Base-by-base conservation (phyloP, 73 alveolate species). In the Breviolum minutum region DNA sequence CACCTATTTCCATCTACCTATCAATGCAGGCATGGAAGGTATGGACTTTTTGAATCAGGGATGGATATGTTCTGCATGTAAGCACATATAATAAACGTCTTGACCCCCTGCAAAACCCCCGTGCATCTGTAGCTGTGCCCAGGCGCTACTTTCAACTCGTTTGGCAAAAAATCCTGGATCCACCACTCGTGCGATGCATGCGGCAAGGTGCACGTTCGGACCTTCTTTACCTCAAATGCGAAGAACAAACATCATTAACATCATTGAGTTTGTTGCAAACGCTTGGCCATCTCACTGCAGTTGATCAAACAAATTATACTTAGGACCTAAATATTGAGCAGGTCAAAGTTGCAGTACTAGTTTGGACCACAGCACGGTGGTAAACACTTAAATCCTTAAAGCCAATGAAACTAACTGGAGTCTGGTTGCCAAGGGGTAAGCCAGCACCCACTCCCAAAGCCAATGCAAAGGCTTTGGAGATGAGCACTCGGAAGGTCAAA, bases 401-500 rank as follows among this genome's bases (percentile, higher is more conserved):
- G 3, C 54, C 54, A 40, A 13, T 77, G 63, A 63, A 9, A 8
- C 62, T 27, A 24, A n/a, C 27, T 32, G 88, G 27, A 77, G 68
- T 66, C 68, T 12, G 54, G 88, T 60, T 60, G 81, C 93, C 98
- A 40, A 93, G 63, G n/a, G 98, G 98, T 69, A 93, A 77, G 40
- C 98, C 98, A 20, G 98, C 98, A 29, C 93, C 98, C 12, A 93
- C 98, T 7, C 98, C 98, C 93, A 79, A 20, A 16, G 98, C 69
- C 29, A 93, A 60, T 9, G 92, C 98, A 54, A 93, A 8, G 17
- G 98, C 92, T 27, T 93, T 92, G 90, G 89, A 54, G 77, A 92
- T 22, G 80, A 92, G 88, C 61, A 93, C 98, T 5, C 98, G 90
- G 32, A 74, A 77, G 80, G 93, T 93, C 81, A 93, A 54, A 83